Conservation (phyloP, 192 early-diverging fungal genomes). For the Linnemannia hyalina region DNA sequence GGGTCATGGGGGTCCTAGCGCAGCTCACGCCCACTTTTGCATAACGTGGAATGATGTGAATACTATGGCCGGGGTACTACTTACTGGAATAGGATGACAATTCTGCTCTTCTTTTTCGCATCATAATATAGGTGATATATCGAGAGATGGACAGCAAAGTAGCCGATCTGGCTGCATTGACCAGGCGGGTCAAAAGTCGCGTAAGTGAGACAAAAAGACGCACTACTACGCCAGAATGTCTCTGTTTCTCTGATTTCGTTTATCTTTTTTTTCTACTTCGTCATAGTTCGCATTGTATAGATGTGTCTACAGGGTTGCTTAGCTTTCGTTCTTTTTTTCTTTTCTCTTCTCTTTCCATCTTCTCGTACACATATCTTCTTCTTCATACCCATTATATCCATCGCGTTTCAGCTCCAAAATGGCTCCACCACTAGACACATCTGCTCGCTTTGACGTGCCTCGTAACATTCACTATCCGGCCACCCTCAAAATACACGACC, state of each 20-base stretch:
- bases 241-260: not conserved
- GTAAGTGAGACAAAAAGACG: not conserved
- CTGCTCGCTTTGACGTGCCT: conserved; percentile 21
- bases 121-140: no score
- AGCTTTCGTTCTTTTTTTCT: not conserved
- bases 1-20: no score
- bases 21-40: no score
- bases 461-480: not conserved
- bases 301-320: conserved; percentile 12
- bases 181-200: not conserved
- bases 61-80: no score
- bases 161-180: not conserved
- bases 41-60: no score
- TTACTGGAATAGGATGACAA: no score
- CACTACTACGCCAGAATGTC: not conserved
- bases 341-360: not conserved
- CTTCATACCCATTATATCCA: conserved; percentile 11
- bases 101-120: no score
- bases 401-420: not conserved
- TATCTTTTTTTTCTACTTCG: no score
- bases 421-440: not conserved
- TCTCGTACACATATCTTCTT: not conserved
- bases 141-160: no score
- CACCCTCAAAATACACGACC: not conserved
- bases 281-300: no score